These are phyloP conservation scores for Teratosphaeria viscida DNA, from an alignment of 2,329 filamentous ascomycete species.

Conservation along the genomic window DNA sequence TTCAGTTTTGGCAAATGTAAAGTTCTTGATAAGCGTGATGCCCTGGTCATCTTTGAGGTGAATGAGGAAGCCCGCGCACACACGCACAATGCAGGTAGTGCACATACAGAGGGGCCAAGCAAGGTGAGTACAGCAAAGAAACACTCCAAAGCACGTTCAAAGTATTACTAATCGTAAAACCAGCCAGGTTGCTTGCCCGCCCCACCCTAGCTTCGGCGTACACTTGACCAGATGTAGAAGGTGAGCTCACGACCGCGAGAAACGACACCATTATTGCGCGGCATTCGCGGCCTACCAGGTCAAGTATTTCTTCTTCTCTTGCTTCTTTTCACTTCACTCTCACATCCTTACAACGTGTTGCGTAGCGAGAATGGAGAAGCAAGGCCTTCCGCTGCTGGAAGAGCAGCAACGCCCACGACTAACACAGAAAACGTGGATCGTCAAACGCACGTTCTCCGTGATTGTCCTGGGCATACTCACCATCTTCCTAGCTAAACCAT, in stretches of 20 bases:
- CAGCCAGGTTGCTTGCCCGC: background rate
- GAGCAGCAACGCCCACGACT: slow-evolving; percentile 9
- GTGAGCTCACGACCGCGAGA: background rate
- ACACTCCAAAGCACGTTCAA: background rate
- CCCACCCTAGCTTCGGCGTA: background rate
- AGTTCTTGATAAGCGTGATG: background rate
- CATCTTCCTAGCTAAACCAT: slow-evolving; percentile 3
- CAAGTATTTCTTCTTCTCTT: background rate
- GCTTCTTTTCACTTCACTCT: background rate
- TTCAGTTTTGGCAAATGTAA: background rate
- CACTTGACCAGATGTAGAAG: background rate
- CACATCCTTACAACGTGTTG: background rate
- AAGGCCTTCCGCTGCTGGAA: slow-evolving; percentile 11
- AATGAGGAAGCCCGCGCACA: background rate
- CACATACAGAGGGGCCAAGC: background rate
- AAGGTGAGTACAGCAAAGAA: background rate
- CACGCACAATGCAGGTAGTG: background rate
- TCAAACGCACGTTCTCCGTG: slow-evolving; percentile 8
- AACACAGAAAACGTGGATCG: slow-evolving; percentile 5
- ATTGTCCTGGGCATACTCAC: slow-evolving; percentile 8
- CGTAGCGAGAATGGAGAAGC: slow-evolving; percentile 16
- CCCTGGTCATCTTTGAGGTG: background rate
- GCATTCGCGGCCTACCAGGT: background rate
- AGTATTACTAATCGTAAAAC: background rate
- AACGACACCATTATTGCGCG: background rate